Evolutionary conservation across 2,329 filamentous ascomycete genomes (phyloP), one percentile per base, ranked within the genome.

Genomic region (Camillea tinctor): DNA sequence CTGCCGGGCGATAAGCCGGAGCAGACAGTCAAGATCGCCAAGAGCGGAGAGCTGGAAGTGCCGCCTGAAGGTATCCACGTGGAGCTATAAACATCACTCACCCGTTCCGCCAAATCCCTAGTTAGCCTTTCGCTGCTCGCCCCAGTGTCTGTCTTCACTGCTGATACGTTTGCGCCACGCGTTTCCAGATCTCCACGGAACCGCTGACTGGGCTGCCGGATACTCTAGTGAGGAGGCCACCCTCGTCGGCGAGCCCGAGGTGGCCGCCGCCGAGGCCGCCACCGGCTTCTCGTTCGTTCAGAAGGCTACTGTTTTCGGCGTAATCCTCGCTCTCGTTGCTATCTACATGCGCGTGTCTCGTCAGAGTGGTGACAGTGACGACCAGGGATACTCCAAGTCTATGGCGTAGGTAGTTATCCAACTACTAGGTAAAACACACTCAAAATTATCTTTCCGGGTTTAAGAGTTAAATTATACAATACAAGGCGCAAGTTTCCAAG

Each of bases 61-160:
- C 89, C 91, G 75, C 82, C 87, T 82, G 92, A 95, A 95, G 92
- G 92, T 95, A 94, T 92, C 82, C 90, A 93, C 80, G 85, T 88
- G 80, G 91, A 95, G 81, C 90, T 95, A 79, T 95, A 89, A 85
- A 81, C 79, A 74, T 67, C 64, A 63, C 50, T 57, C 63, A 65
- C 66, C 65, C 65, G 61, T 71, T 69, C 70, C 66, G 67, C 63
- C 70, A 64, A 64, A 64, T 52, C 53, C 49, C 40, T 36, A 61
- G 61, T 63, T 63, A 62, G 60, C 61, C 59, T 64, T 69, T 70
- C n/a, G 73, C 71, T 75, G 58, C 54, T 59, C 56, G 53, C 62
- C 23, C 59, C 60, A 30, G 59, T 77, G 64, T 65, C 75, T 73
- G 73, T 76, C 62, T 65, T 69, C 70, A 61, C 62, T 69, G 66